A percentile compares a stretch with the other conserved stretches of the same genome.
Evolutionary conservation across 148 eudicot genomes (phyloP).

Genomic region (Nepenthes gracilis): DNA sequence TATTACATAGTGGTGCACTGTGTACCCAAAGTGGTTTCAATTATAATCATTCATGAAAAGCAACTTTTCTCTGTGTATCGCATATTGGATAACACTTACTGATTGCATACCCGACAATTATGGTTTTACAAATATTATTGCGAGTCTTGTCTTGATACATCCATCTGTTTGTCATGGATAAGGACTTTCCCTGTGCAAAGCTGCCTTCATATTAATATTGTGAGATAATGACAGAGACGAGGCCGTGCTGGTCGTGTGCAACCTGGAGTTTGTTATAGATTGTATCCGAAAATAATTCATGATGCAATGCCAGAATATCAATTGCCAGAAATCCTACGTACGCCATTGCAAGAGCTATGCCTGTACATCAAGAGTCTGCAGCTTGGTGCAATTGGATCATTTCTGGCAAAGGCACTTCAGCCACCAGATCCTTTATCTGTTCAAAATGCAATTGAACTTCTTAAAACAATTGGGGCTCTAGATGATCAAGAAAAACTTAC

Average conservation of each 20-base stretch:
- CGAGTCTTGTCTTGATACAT: no score
- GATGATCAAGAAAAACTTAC: conserved; percentile 90
- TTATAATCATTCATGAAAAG: no score
- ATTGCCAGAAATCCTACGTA: conserved; percentile 93
- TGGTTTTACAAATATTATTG: no score
- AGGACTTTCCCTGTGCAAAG: no score
- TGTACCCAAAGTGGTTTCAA: no score
- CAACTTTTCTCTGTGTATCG: background rate
- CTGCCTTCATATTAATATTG: background rate
- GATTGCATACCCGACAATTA: no score
- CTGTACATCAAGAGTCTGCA: conserved; percentile 82
- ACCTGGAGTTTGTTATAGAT: conserved; percentile 86
- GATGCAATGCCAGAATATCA: conserved; percentile 94
- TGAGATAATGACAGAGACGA: conserved; percentile 53
- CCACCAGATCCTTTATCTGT: conserved; percentile 96
- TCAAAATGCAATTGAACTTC: conserved; percentile 89
- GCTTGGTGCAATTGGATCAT: conserved; percentile 67
- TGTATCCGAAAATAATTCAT: conserved; percentile 73
- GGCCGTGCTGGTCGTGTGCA: conserved; percentile 99
- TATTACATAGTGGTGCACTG: no score
- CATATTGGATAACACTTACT: no score
- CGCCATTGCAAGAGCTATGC: conserved; percentile 92
- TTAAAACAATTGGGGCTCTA: conserved; percentile 88
- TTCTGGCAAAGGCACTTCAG: conserved; percentile 88
- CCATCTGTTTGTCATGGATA: no score